These are phyloP conservation scores for Centaurea solstitialis DNA, from an alignment of 129 eudicot species.

Conservation along the genomic window DNA sequence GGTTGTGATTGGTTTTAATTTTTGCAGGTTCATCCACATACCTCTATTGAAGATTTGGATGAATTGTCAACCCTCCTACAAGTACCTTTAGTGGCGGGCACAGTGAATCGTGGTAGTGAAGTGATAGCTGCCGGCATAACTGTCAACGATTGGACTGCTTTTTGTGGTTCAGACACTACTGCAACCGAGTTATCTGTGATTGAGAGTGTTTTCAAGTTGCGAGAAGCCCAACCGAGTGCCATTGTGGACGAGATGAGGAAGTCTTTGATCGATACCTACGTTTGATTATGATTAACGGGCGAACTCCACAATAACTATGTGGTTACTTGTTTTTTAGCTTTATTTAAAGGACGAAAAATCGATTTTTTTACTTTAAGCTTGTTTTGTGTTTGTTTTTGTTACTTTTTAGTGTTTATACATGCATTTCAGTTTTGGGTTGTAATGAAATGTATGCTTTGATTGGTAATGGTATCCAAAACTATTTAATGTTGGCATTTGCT, in stretches of 20 bases:
- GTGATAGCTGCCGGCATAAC: conserved; percentile 73
- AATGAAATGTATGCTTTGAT: background rate
- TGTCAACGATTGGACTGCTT: conserved; percentile 87
- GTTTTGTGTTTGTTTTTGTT: background rate
- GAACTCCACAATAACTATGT: background rate
- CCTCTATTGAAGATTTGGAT: conserved; percentile 84
- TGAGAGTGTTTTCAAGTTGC: conserved; percentile 80
- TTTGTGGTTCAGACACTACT: conserved; percentile 81
- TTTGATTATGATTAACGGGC: conserved; percentile 32
- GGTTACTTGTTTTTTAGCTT: background rate
- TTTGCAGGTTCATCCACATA: conserved; percentile 77
- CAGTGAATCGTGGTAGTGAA: conserved; percentile 88
- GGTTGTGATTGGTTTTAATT: background rate
- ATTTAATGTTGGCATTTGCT: background rate
- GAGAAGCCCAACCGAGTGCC: conserved; percentile 75
- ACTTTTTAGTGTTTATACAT: background rate
- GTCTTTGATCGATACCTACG: conserved; percentile 68
- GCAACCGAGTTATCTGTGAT: conserved; percentile 76
- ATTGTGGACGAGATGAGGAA: conserved; percentile 84
- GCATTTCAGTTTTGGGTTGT: background rate
- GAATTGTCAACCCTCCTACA: conserved; percentile 85
- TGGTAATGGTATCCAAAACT: background rate
- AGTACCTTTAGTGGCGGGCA: conserved; percentile 86
- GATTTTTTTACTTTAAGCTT: no score
- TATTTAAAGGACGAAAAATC: background rate